A percentile compares a stretch with the other conserved stretches of the same genome.
phyloP scores from a whole-genome alignment of 108 stramenopile species.

The Cyclostephanos invisitatus region DNA sequence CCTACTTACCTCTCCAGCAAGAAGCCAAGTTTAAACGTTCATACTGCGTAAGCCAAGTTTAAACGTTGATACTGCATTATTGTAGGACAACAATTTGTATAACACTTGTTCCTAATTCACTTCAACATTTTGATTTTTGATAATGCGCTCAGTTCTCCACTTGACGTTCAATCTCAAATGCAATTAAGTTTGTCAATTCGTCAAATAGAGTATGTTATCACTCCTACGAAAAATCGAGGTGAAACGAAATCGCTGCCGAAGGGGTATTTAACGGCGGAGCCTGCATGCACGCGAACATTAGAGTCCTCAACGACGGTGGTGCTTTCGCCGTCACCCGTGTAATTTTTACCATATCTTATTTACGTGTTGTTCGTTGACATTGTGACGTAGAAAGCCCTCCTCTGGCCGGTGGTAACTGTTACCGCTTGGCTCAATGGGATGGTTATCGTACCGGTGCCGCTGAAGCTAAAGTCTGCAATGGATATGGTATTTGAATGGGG shows the following conservation, averaged over 20 bases:
- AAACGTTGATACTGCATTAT: too few species aligned
- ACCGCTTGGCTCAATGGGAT: background rate
- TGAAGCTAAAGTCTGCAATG: background rate
- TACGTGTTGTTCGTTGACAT: background rate
- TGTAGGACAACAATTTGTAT: too few species aligned
- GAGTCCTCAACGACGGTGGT: background rate
- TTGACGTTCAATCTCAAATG: too few species aligned
- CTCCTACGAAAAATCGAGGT: background rate
- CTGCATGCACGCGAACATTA: background rate
- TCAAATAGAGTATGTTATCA: too few species aligned
- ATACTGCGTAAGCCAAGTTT: too few species aligned
- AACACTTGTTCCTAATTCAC: too few species aligned
- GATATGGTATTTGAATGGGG: too few species aligned
- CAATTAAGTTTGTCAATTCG: too few species aligned
- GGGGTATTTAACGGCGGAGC: background rate
- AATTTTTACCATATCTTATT: background rate
- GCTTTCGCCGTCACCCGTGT: background rate
- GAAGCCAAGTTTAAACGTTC: too few species aligned
- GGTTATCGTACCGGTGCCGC: background rate
- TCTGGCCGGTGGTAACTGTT: background rate
- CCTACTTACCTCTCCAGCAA: too few species aligned
- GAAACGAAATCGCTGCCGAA: background rate
- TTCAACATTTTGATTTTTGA: too few species aligned
- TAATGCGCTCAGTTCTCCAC: too few species aligned
- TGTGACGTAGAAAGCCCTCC: background rate